Percentiles rank a stretch among this genome's conserved stretches.
These are phyloP conservation scores for Lactarius pseudohatsudake DNA, from an alignment of 768 basidiomycete species.

Conservation along the genomic window DNA sequence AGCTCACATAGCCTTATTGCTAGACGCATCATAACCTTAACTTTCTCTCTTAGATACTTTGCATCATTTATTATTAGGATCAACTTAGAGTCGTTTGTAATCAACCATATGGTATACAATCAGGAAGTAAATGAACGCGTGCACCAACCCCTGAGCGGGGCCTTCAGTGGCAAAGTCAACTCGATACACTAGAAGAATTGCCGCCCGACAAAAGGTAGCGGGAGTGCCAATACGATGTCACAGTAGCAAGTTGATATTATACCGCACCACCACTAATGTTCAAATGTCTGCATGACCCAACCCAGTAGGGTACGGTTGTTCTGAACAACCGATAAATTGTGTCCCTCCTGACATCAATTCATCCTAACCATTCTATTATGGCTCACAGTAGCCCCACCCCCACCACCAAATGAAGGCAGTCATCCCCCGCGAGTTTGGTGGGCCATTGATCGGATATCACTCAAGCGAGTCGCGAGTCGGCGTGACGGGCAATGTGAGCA, in stretches of 20 bases:
- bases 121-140: not conserved
- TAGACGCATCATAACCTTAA: not conserved
- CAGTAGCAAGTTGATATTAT: no score
- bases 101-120: not conserved
- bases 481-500: not conserved
- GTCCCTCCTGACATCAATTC: no score
- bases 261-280: no score
- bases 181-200: not conserved
- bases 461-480: no score
- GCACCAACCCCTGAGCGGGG: not conserved
- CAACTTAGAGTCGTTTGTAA: not conserved
- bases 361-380: not conserved
- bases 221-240: not conserved
- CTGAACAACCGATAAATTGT: no score
- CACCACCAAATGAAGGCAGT: not conserved
- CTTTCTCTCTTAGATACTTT: not conserved
- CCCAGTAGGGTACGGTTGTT: no score
- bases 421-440: no score
- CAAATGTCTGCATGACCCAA: no score
- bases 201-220: not conserved
- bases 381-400: no score
- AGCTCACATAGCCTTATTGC: slow-evolving; percentile 40
- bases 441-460: not conserved
- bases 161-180: not conserved
- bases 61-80: not conserved